Percentiles rank a stretch among this genome's conserved stretches.
These are phyloP conservation scores for Amaranthus cruentus DNA, from an alignment of 148 eudicot genomes.

Conservation along the genomic window DNA sequence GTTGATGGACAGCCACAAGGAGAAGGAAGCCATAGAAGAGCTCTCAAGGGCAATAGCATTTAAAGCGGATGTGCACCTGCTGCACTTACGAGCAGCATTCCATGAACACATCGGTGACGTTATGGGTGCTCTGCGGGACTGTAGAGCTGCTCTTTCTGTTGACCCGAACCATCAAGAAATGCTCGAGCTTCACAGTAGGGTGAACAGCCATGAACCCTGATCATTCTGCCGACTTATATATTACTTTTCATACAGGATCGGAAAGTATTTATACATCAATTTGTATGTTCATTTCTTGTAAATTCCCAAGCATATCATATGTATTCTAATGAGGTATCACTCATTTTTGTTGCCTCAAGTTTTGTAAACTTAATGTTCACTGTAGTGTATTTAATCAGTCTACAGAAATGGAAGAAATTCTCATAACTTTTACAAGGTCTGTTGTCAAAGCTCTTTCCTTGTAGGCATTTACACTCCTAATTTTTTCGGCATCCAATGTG, in stretches of 20 bases:
- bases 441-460: neutral
- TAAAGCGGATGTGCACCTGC: constrained; percentile 91
- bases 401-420: constrained; percentile 10
- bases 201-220: constrained; percentile 76
- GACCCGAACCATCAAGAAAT: constrained; percentile 92
- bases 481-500: too few relatives aligned
- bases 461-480: neutral
- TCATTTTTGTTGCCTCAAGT: constrained; percentile 27
- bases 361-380: constrained; percentile 26
- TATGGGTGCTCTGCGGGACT: constrained; percentile 69
- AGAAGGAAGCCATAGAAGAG: constrained; percentile 83
- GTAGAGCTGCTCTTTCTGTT: constrained; percentile 92
- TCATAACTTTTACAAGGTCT: neutral
- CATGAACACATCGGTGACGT: constrained; percentile 87
- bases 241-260: neutral
- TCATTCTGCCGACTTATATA: neutral
- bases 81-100: constrained; percentile 88
- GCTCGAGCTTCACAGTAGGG: constrained; percentile 81
- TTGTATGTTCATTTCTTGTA: constrained; percentile 32
- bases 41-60: constrained; percentile 81
- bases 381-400: constrained; percentile 22
- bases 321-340: constrained; percentile 25
- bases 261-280: neutral
- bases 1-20: constrained; percentile 91
- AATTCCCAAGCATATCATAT: constrained; percentile 24